These are phyloP conservation scores for Albifimbria verrucaria DNA, from an alignment of 2,329 filamentous ascomycete genomes.

Conservation along the genomic window DNA sequence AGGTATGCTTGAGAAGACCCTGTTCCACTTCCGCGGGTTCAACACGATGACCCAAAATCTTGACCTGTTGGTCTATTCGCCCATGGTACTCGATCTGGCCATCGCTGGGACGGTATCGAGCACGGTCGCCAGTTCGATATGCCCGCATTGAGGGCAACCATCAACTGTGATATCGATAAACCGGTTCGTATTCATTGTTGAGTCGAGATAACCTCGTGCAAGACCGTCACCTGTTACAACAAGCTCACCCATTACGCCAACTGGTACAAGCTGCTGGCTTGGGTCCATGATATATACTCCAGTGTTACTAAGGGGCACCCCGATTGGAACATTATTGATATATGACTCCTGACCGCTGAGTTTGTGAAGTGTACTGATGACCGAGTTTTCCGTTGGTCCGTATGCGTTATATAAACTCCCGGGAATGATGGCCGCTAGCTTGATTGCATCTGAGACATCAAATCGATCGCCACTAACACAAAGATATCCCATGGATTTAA, in stretches of 20 bases:
- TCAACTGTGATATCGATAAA: constrained; percentile 13
- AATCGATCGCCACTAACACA: constrained; percentile 11
- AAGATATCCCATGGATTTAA: constrained; percentile 8
- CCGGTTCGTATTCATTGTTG: constrained; percentile 5
- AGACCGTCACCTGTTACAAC: constrained; percentile 22
- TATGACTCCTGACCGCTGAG: constrained; percentile 1
- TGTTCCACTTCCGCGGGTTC: constrained; percentile 25
- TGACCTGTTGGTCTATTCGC: constrained; percentile 24
- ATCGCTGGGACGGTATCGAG: constrained; percentile 16
- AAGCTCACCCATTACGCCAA: constrained; percentile 23
- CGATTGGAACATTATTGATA: constrained; percentile 15
- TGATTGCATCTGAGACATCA: constrained; percentile 7
- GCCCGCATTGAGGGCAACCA: constrained; percentile 5
- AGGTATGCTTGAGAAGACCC: constrained; percentile 8
- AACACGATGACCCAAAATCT: constrained; percentile 26
- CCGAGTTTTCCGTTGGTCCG: constrained; percentile 16
- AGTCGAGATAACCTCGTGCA: constrained; percentile 17
- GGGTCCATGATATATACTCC: constrained; percentile 20
- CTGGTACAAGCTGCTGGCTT: constrained; percentile 16
- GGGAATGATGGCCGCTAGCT: not conserved
- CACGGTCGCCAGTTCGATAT: constrained; percentile 24
- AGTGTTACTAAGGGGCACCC: constrained; percentile 14
- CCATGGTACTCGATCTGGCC: constrained; percentile 22
- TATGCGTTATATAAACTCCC: constrained; percentile 10
- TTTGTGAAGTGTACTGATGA: constrained; percentile 6